Evolutionary conservation across 495 filamentous ascomycete genomes (phyloP).

Genomic region (Aspergillus bertholletiae): DNA sequence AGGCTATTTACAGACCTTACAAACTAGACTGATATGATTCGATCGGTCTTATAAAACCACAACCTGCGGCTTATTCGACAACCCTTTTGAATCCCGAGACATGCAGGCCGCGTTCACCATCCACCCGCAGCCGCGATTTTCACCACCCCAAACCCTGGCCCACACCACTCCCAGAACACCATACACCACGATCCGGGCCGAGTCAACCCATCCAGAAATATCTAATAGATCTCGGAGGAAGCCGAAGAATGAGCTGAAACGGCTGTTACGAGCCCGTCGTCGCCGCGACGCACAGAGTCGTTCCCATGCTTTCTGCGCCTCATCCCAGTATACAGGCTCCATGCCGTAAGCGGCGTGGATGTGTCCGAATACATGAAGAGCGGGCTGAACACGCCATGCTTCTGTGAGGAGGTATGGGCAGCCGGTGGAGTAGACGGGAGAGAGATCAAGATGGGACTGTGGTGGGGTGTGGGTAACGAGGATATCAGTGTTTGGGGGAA

Average conservation of each 20-base stretch:
- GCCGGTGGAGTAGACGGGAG: conserved; percentile 55
- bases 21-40: not conserved
- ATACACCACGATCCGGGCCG: conserved; percentile 54
- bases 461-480: conserved; percentile 77
- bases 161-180: conserved; percentile 65
- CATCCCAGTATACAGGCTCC: conserved; percentile 74
- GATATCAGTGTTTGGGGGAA: conserved; percentile 76
- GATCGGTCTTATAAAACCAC: conserved; percentile 33
- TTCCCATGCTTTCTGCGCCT: conserved; percentile 70
- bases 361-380: conserved; percentile 87
- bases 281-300: conserved; percentile 44
- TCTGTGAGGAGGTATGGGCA: conserved; percentile 73
- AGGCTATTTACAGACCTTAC: not conserved
- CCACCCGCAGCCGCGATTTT: conserved; percentile 48
- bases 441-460: conserved; percentile 71
- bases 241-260: conserved; percentile 31
- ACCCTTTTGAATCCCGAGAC: conserved; percentile 59
- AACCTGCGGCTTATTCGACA: conserved; percentile 63
- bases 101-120: conserved; percentile 79
- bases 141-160: conserved; percentile 66
- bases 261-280: conserved; percentile 20
- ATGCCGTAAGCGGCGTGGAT: conserved; percentile 64
- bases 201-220: conserved; percentile 58
- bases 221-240: conserved; percentile 52
- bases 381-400: conserved; percentile 73